Conservation (phyloP, 352 stramenopile species). For the Hyaloperonospora arabidopsidis region DNA sequence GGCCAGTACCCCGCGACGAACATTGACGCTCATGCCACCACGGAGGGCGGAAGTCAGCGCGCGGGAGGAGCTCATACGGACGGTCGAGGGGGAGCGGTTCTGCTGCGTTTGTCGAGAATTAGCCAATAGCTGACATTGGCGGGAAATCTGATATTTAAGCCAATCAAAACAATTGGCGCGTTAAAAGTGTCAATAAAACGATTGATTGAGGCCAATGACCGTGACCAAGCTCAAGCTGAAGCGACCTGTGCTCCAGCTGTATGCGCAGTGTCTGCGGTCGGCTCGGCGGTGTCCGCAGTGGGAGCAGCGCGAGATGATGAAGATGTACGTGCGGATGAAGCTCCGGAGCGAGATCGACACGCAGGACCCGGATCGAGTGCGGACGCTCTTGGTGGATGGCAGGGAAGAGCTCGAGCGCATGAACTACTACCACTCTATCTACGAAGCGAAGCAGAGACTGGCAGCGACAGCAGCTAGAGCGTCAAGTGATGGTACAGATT, state of each 20-base stretch:
- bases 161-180: slow-evolving; percentile 14
- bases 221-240: slow-evolving; percentile 25
- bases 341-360: slow-evolving; percentile 51
- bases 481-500: background rate
- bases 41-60: slow-evolving; percentile 53
- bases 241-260: slow-evolving; percentile 49
- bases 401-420: slow-evolving; percentile 76
- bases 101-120: slow-evolving; percentile 3
- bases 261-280: slow-evolving; percentile 66
- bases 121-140: slow-evolving; percentile 20
- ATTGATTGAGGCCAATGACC: background rate
- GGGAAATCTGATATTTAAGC: slow-evolving; percentile 14
- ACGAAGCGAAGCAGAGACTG: slow-evolving; percentile 50
- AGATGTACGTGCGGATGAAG: slow-evolving; percentile 68
- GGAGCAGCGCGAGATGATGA: slow-evolving; percentile 83
- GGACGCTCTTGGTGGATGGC: slow-evolving; percentile 46
- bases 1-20: slow-evolving; percentile 43
- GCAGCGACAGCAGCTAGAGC: slow-evolving; percentile 3
- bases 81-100: slow-evolving; percentile 17
- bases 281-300: slow-evolving; percentile 64
- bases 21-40: slow-evolving; percentile 43
- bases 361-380: slow-evolving; percentile 50
- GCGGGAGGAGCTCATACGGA: slow-evolving; percentile 58
- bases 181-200: no score
- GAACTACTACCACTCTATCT: slow-evolving; percentile 84